These are phyloP conservation scores for Calonectria ilicicola DNA, from an alignment of 2,329 filamentous ascomycete species.

Conservation along the genomic window DNA sequence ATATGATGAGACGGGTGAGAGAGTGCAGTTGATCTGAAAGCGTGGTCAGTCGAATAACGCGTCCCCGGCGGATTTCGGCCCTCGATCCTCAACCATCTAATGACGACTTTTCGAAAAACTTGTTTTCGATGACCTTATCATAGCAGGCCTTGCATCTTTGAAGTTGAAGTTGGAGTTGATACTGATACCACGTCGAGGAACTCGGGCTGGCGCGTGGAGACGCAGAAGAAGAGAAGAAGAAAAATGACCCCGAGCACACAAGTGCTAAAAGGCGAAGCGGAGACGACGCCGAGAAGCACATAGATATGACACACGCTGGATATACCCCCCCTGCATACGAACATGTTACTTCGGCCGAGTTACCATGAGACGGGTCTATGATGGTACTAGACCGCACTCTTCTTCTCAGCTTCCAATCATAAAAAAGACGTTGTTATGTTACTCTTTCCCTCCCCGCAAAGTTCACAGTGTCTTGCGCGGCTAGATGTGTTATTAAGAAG, in stretches of 20 bases:
- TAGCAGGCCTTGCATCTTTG: constrained; percentile 45
- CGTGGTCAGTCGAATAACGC: constrained; percentile 16
- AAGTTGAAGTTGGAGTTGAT: constrained; percentile 38
- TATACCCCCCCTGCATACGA: constrained; percentile 46
- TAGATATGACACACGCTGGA: constrained; percentile 47
- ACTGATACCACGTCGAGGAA: constrained; percentile 35
- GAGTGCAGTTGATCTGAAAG: constrained; percentile 20
- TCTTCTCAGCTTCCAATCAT: constrained; percentile 43
- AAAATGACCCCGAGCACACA: constrained; percentile 24
- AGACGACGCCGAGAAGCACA: constrained; percentile 42
- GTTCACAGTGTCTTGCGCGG: constrained; percentile 14
- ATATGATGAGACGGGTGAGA: constrained; percentile 23
- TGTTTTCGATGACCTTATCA: constrained; percentile 36
- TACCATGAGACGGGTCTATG: constrained; percentile 42
- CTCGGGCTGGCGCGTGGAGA: constrained; percentile 35
- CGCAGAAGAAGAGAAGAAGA: constrained; percentile 31
- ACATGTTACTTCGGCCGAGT: constrained; percentile 42
- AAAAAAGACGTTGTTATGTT: constrained; percentile 39
- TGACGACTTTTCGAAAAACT: constrained; percentile 41
- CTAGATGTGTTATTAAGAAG: constrained; percentile 19
- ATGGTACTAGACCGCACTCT: constrained; percentile 43
- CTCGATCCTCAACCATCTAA: constrained; percentile 41
- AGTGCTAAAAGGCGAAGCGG: constrained; percentile 39
- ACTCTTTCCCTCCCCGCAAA: not conserved
- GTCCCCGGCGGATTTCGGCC: constrained; percentile 27